Conservation (phyloP, 768 basidiomycete genomes). For the Termitomyces sp. region DNA sequence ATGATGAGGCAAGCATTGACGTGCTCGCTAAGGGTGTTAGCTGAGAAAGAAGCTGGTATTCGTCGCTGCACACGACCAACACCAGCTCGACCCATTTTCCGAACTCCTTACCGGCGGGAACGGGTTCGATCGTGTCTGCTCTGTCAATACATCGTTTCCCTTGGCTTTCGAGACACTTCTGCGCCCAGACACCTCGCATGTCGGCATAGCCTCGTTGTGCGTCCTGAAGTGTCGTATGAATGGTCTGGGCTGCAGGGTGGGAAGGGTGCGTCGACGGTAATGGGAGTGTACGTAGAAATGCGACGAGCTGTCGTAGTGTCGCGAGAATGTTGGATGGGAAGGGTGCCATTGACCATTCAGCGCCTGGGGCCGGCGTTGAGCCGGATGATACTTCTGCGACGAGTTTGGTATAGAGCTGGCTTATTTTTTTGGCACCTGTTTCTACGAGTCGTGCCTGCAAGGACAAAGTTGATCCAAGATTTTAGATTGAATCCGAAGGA, state of each 20-base stretch:
- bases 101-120: slow-evolving; percentile 65
- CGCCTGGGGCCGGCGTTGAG: slow-evolving; percentile 55
- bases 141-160: slow-evolving; percentile 66
- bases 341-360: slow-evolving; percentile 47
- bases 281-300: slow-evolving; percentile 67
- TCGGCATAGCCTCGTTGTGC: slow-evolving; percentile 82
- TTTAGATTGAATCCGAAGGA: neutral
- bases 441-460: slow-evolving; percentile 66
- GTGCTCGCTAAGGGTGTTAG: slow-evolving; percentile 56
- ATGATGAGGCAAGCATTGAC: slow-evolving; percentile 51
- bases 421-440: slow-evolving; percentile 78
- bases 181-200: slow-evolving; percentile 78
- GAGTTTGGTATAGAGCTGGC: slow-evolving; percentile 79
- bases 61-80: slow-evolving; percentile 63
- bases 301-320: slow-evolving; percentile 58
- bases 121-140: slow-evolving; percentile 62
- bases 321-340: slow-evolving; percentile 51
- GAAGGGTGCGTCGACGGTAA: slow-evolving; percentile 79
- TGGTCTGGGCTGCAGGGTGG: slow-evolving; percentile 66
- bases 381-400: slow-evolving; percentile 86
- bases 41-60: slow-evolving; percentile 59
- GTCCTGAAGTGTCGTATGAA: slow-evolving; percentile 62
- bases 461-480: neutral
- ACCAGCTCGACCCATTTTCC: slow-evolving; percentile 66
- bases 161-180: slow-evolving; percentile 68